A percentile compares a stretch with the other conserved stretches of the same genome.
Evolutionary conservation across 768 basidiomycete genomes (phyloP).

Genomic region (Rhodotorula diobovata): DNA sequence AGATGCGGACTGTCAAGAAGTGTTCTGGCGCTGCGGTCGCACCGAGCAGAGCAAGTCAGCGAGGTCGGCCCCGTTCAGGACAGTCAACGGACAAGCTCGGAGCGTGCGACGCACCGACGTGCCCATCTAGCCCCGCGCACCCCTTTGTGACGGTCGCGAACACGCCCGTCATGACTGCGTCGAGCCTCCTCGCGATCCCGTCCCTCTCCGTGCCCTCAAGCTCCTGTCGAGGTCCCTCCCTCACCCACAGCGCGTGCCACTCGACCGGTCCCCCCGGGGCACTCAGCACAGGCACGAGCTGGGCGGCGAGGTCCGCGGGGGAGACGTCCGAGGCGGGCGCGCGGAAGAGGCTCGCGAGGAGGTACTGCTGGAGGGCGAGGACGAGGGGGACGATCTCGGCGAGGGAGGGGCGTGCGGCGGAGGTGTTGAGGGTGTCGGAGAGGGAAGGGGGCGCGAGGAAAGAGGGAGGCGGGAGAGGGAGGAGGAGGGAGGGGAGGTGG

Average conservation of each 20-base stretch:
- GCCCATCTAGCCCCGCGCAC: background rate
- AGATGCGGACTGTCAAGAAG: constrained; percentile 50
- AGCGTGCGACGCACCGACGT: constrained; percentile 1
- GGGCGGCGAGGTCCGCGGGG: background rate
- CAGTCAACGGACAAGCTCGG: too few species aligned
- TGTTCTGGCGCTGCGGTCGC: constrained; percentile 25
- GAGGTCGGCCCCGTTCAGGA: too few species aligned
- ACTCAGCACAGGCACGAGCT: background rate
- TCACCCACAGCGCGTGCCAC: background rate
- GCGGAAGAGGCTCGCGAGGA: constrained; percentile 27
- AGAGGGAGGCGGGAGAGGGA: constrained; percentile 22
- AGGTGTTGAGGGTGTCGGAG: constrained; percentile 16
- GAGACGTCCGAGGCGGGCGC: background rate
- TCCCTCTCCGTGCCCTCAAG: background rate
- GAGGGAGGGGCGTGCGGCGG: background rate
- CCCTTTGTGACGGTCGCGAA: constrained; percentile 31
- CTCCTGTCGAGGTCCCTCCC: background rate
- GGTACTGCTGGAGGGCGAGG: constrained; percentile 23
- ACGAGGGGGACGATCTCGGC: constrained; percentile 33
- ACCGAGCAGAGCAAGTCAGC: background rate
- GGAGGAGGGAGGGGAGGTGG: background rate
- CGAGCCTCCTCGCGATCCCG: background rate
- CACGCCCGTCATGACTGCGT: constrained; percentile 21
- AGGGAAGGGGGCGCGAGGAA: constrained; percentile 24
- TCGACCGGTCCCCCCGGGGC: constrained; percentile 5